Base-by-base conservation (phyloP, 2,329 filamentous ascomycete species). In the Pseudogymnoascus sp. region DNA sequence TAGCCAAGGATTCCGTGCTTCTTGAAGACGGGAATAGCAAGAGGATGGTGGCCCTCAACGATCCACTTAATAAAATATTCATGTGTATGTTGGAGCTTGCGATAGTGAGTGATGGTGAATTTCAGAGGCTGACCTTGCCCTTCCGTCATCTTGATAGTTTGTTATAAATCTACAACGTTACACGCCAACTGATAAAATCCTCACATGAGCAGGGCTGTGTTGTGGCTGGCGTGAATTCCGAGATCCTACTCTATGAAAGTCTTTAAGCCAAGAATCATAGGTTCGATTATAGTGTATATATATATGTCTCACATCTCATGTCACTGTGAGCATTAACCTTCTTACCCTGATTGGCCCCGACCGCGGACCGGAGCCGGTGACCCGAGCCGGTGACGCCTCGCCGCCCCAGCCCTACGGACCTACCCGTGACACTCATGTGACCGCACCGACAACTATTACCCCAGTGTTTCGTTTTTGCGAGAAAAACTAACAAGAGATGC, bases 41-140 rank as follows among this genome's bases (percentile, higher is more conserved):
- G 63, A 16, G 70, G 70, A 10, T 74, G 61, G 57, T 75, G 73
- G 34, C 69, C 68, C n/a, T 73, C 66, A 13, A 69, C 66, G 10
- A 74, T 69, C 71, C 69, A 74, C 36, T 73, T 71, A 48, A 74
- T 72, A 62, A 75, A 74, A 23, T 61, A 70, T 57, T 74, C 71
- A 61, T 74, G 73, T 5, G 73, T 72, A 60, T 70, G 70, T 19
- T 74, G 54, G 3, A 62, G 65, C 54, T 68, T 68, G 43, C 73
- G 71, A 61, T 73, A 68, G 57, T 74, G 72, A 16, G 69, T 73
- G 23, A 73, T 64, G 10, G 71, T 74, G 64, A 67, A 71, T 64
- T 73, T 73, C 31, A 72, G 57, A 48, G 67, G 69, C 31, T 65
- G 62, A 54, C 60, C 39, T 61, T 61, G 62, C 13, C 8, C 43